These are phyloP conservation scores for Pyrrhoderma lamaoense DNA, from an alignment of 1,284 basidiomycete genomes.

Conservation along the genomic window DNA sequence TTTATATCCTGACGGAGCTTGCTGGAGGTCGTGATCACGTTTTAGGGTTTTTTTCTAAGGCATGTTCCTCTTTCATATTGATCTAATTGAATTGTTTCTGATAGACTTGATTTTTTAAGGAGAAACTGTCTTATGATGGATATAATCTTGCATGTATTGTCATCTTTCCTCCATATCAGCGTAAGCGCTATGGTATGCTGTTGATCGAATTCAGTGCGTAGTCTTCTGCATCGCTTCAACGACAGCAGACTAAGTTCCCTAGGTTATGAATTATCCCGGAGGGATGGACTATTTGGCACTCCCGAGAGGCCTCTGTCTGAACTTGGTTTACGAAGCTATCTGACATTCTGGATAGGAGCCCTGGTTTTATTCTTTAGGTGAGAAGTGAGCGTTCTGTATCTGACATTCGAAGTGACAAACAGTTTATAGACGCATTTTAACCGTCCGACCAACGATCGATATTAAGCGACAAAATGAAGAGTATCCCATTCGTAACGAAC, in stretches of 20 bases:
- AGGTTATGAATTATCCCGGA: slow-evolving; percentile 89
- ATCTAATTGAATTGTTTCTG: slow-evolving; percentile 5
- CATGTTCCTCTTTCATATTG: slow-evolving; percentile 23
- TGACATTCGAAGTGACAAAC: not conserved
- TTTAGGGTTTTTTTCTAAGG: slow-evolving; percentile 95
- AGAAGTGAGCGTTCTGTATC: slow-evolving; percentile 23
- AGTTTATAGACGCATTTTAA: slow-evolving; percentile 18
- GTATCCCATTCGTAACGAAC: slow-evolving; percentile 8
- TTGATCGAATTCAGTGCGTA: slow-evolving; percentile 96
- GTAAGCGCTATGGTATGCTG: slow-evolving; percentile 86
- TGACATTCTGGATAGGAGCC: slow-evolving; percentile 86
- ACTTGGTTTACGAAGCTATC: slow-evolving; percentile 85
- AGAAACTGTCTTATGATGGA: slow-evolving; percentile 93
- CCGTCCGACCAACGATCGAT: slow-evolving; percentile 16
- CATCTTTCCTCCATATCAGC: slow-evolving; percentile 89
- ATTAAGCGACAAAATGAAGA: not conserved
- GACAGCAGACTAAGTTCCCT: not conserved
- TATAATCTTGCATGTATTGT: slow-evolving; percentile 98
- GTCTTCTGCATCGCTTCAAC: not conserved
- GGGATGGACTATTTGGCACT: slow-evolving; percentile 75
- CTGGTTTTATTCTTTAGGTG: slow-evolving; percentile 77
- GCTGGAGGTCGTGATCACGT: slow-evolving; percentile 71
- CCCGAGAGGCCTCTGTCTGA: slow-evolving; percentile 95
- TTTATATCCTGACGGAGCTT: slow-evolving; percentile 90
- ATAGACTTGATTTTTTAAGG: slow-evolving; percentile 40